These are phyloP conservation scores for Linderina pennispora DNA, from an alignment of 192 early-diverging fungal species.

Conservation along the genomic window DNA sequence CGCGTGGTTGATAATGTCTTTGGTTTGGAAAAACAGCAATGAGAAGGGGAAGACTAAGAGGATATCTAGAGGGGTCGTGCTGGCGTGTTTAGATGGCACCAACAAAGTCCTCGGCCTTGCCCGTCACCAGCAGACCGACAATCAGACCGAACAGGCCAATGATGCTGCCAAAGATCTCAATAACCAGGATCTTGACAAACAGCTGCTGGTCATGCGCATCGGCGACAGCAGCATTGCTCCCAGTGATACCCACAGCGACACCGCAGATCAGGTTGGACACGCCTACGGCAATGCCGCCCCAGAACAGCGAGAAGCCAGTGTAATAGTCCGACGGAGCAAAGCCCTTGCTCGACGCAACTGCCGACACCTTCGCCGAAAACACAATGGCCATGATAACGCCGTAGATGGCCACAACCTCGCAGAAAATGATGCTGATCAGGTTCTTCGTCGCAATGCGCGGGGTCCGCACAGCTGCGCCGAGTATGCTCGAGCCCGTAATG, in stretches of 20 bases:
- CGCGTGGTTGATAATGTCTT: no score
- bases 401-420: constrained; percentile 99
- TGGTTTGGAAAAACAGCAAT: constrained; percentile 1
- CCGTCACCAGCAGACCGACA: constrained; percentile 76
- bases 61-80: not conserved
- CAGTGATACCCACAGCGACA: constrained; percentile 86
- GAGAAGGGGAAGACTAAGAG: constrained; percentile 1
- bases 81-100: constrained; percentile 4
- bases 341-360: constrained; percentile 40
- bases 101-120: constrained; percentile 46
- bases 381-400: constrained; percentile 98
- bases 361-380: constrained; percentile 78
- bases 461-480: constrained; percentile 83
- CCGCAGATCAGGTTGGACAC: constrained; percentile 91
- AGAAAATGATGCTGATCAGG: constrained; percentile 98
- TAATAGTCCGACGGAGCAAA: constrained; percentile 62
- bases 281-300: constrained; percentile 94
- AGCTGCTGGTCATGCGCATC: constrained; percentile 91
- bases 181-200: constrained; percentile 96
- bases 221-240: constrained; percentile 89
- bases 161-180: constrained; percentile 96
- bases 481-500: constrained; percentile 79
- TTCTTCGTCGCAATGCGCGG: constrained; percentile 96
- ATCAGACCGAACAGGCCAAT: constrained; percentile 97
- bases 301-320: constrained; percentile 92